Base-by-base conservation (phyloP, 75 land plant genomes). In the Adiantum capillusveneris region DNA sequence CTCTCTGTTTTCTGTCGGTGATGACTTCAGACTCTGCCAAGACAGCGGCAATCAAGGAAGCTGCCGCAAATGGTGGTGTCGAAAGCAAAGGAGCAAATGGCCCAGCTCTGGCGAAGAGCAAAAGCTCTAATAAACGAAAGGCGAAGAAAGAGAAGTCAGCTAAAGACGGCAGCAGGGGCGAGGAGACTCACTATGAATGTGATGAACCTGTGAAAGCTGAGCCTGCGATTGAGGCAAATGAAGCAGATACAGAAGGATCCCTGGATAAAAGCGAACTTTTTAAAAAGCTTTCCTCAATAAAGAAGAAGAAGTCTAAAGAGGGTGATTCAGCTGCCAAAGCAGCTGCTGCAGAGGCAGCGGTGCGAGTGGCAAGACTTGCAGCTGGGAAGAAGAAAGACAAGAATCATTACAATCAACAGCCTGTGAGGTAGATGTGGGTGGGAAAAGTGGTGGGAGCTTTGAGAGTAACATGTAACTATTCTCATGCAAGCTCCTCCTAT, bases 121-220 rank as follows among this genome's bases (percentile, higher is more conserved):
- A 88, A 62, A 79, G 62, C 64, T 64, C 94, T 5, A 91, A 91
- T 66, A 79, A 81, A 74, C 76, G 81, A 75, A 91, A 91, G 42
- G 65, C 79, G 11, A 92, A 92, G 75, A 93, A 89, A 76, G 90
- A 83, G 37, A 90, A 85, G 57, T 54, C 76, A 11, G 56, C 70
- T 18, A 85, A 85, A 63, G 95, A 82, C 60, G 44, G 60, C 6
- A 84, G 78, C 51, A 86, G 84, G 25, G 57, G 65, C 20, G 68
- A 78, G 65, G 65, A 29, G 7, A 13, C 42, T 9, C 42, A 39
- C 7, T 7, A 39, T 39, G 42, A 9, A 13, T 9, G 13, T 39
- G 42, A 13, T 13, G 13, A 39, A 7, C 13, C 42, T 39, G 13
- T 13, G 12, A 39, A 39, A 39, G 42, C 7, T 39, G 42, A 7